A percentile compares a stretch with the other conserved stretches of the same genome.
Evolutionary conservation across 2,329 filamentous ascomycete genomes (phyloP).

Genomic region (Diaporthe longicolla): DNA sequence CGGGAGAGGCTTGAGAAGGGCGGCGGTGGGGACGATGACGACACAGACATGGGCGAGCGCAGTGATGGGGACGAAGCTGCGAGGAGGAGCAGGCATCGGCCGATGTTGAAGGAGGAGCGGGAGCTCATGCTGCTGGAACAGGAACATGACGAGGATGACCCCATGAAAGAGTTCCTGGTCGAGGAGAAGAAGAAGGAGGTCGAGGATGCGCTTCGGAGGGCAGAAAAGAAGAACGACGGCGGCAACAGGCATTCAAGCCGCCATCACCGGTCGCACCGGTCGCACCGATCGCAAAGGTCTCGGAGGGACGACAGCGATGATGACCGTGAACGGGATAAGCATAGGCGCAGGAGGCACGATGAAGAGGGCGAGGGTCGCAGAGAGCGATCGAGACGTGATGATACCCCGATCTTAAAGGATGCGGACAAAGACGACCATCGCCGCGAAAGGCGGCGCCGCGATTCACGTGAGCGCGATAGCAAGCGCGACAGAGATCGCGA

Average conservation of each 20-base stretch:
- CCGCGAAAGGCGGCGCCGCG: slow-evolving; percentile 44
- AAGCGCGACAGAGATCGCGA: slow-evolving; percentile 48
- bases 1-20: slow-evolving; percentile 61
- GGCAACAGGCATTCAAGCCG: slow-evolving; percentile 58
- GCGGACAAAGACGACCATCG: slow-evolving; percentile 44
- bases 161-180: slow-evolving; percentile 93
- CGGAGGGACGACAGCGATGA: slow-evolving; percentile 48
- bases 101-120: slow-evolving; percentile 83
- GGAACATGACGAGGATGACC: slow-evolving; percentile 94
- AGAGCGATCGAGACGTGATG: slow-evolving; percentile 56
- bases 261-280: slow-evolving; percentile 62
- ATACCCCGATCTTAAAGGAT: slow-evolving; percentile 48
- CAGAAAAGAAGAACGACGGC: slow-evolving; percentile 64
- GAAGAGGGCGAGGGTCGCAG: slow-evolving; percentile 44
- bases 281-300: slow-evolving; percentile 62
- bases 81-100: slow-evolving; percentile 61
- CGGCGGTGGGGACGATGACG: slow-evolving; percentile 57
- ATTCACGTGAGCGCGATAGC: slow-evolving; percentile 50
- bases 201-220: slow-evolving; percentile 74
- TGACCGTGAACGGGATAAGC: slow-evolving; percentile 44
- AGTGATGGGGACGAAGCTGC: slow-evolving; percentile 57
- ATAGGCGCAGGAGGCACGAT: slow-evolving; percentile 43
- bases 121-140: slow-evolving; percentile 82
- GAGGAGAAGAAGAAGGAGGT: slow-evolving; percentile 94
- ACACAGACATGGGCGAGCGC: slow-evolving; percentile 64